Evolutionary conservation across 129 eudicot genomes (phyloP).

Genomic region (Silybum marianum): DNA sequence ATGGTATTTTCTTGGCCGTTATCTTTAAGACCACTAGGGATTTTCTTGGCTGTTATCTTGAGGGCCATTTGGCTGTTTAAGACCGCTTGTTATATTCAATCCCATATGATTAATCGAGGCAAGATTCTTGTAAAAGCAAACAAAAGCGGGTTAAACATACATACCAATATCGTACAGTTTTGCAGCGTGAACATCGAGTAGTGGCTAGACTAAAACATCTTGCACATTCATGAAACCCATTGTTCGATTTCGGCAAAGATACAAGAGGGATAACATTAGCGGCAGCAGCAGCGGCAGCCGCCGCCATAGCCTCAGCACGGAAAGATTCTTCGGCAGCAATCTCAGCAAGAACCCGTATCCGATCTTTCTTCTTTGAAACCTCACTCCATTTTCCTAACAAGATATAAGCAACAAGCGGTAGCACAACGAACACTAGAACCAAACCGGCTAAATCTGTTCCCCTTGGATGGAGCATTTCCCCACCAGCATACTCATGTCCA

Average conservation of each 20-base stretch:
- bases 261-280: constrained; percentile 51
- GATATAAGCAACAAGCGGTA: constrained; percentile 77
- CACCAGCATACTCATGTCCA: constrained; percentile 88
- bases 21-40: background rate
- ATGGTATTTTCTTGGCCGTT: background rate
- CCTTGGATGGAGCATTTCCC: constrained; percentile 90
- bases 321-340: constrained; percentile 62
- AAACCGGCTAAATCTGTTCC: constrained; percentile 71
- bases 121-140: constrained; percentile 3
- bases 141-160: constrained; percentile 3
- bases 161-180: constrained; percentile 86
- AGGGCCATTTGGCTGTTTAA: no score
- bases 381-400: constrained; percentile 94
- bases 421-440: constrained; percentile 76
- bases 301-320: constrained; percentile 52
- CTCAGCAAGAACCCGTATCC: constrained; percentile 55
- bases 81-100: background rate
- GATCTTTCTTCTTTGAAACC: constrained; percentile 59
- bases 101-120: background rate
- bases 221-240: constrained; percentile 70
- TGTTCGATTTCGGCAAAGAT: constrained; percentile 45
- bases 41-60: background rate
- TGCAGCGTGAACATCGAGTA: constrained; percentile 94
- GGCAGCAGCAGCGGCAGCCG: constrained; percentile 44
- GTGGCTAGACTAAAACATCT: constrained; percentile 71